Percentiles rank a stretch among this genome's conserved stretches.
Evolutionary conservation across 495 filamentous ascomycete genomes (phyloP).

Genomic region (Aspergillus sclerotiicarbonarius): DNA sequence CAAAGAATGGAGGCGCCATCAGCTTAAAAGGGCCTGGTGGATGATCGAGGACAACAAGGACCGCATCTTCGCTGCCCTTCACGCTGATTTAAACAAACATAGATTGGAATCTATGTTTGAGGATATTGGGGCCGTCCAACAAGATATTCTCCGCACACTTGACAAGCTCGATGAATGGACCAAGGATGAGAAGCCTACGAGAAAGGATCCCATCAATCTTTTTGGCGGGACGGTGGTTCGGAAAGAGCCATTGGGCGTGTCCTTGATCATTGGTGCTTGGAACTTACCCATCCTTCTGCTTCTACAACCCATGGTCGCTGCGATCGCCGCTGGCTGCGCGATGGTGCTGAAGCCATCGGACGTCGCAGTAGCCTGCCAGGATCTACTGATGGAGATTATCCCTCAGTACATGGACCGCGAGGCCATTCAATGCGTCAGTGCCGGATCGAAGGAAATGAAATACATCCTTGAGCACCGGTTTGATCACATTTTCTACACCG

Average conservation of each 20-base stretch:
- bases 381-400: constrained; percentile 70
- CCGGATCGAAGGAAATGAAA: constrained; percentile 69
- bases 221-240: constrained; percentile 6
- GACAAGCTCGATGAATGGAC: constrained; percentile 2
- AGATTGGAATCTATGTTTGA: not conserved
- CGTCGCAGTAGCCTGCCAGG: constrained; percentile 63
- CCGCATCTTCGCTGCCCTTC: not conserved
- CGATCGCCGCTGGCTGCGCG: constrained; percentile 82
- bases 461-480: constrained; percentile 76
- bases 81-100: not conserved
- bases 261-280: constrained; percentile 84
- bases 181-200: not conserved
- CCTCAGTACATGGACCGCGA: constrained; percentile 64
- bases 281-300: constrained; percentile 80
- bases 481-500: constrained; percentile 95
- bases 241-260: constrained; percentile 70
- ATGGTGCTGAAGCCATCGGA: constrained; percentile 83
- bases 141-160: not conserved
- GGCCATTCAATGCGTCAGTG: constrained; percentile 70
- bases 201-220: not conserved
- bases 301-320: constrained; percentile 73
- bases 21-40: not conserved
- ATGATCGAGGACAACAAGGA: not conserved
- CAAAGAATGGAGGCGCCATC: not conserved
- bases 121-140: not conserved